Base-by-base conservation (phyloP, 768 basidiomycete genomes). In the Gyrodon lividus region DNA sequence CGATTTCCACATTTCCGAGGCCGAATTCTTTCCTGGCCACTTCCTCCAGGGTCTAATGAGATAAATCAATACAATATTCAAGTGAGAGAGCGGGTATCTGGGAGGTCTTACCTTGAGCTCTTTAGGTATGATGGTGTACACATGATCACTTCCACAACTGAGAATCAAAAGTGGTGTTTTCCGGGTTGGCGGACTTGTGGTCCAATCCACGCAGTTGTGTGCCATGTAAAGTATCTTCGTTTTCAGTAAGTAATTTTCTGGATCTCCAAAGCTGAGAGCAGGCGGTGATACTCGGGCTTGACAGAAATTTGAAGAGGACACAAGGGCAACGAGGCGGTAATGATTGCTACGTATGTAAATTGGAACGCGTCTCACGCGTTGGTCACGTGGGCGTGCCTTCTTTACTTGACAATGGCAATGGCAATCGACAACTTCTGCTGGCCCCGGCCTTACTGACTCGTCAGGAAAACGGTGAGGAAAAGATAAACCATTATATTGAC, bases 201-300 rank as follows among this genome's bases (percentile, higher is more conserved):
- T 45, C 66, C 66, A 70, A 48, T 68, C 58, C 5, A 62, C 20
- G 52, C 66, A 68, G 16, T 62, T n/a, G 52, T 68, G 66, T 7
- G 41, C 31, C 64, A 65, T 68, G 34, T n/a, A n/a, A n/a, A n/a
- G n/a, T n/a, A n/a, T n/a, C n/a, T n/a, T n/a, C n/a, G n/a, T 14
- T 9, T 31, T 12, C 5, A 14, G 31, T 14, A n/a, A n/a, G n/a
- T n/a, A n/a, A n/a, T 31, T 28, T 31, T 13, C 12, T 8, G 12
- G 13, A 31, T 31, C 31, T 31, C 31, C 12, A 9, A 31, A 31
- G 31, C 13, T 31, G 13, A 31, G 13, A 14, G 31, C 31, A 31
- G 31, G 13, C 13, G 13, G 31, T 31, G 12, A 31, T 14, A 31
- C 13, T 12, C 12, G 13, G 12, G 31, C 13, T 5, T 31, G 13